Evolutionary conservation across 2,329 filamentous ascomycete species (phyloP), one percentile per base, ranked within the genome.

Genomic region (Fusarium kyushuense): DNA sequence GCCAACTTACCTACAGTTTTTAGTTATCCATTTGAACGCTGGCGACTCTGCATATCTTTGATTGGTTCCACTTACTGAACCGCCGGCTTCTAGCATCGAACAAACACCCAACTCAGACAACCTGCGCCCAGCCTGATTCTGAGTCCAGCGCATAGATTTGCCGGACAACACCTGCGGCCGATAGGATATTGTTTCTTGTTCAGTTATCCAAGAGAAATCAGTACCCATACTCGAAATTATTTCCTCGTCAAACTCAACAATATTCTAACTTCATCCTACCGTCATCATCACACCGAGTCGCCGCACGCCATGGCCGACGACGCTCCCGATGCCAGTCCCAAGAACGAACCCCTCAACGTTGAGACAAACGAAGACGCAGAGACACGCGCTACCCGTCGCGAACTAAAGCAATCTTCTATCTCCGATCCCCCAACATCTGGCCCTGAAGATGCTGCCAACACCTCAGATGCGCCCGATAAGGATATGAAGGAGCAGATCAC

Each of bases 341-440:
- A 77, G 65, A 75, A 71, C 57, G 77, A 79, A 30, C 71, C 70
- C 47, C 53, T 72, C 54, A 73, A 72, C 49, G 69, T 79, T 65
- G 78, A 80, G 58, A 73, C 74, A 33, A 83, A 80, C 55, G 88
- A 90, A 71, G 88, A 90, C 76, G 85, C 86, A 35, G 87, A 88
- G 73, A 90, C 88, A 40, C 86, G 86, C 60, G 87, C 87, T 52
- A 83, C 88, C 35, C 85, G 88, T 64, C 85, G 89, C 72, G 88
- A 90, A 78, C 82, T 90, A 40, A 88, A 86, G 78, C 87, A 90
- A 67, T 89, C 88, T 12, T 84, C 80, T 53, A 89, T 90, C 67
- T 90, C 88, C 17, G 87, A 86, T 51, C 74, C 76, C 65, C 72
- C 67, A 53, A 61, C 72, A 19, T 61, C 70, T 49, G 56, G 74